Evolutionary conservation across 805 yeast genomes (phyloP).

Genomic region (Ogataea paraovalis): DNA sequence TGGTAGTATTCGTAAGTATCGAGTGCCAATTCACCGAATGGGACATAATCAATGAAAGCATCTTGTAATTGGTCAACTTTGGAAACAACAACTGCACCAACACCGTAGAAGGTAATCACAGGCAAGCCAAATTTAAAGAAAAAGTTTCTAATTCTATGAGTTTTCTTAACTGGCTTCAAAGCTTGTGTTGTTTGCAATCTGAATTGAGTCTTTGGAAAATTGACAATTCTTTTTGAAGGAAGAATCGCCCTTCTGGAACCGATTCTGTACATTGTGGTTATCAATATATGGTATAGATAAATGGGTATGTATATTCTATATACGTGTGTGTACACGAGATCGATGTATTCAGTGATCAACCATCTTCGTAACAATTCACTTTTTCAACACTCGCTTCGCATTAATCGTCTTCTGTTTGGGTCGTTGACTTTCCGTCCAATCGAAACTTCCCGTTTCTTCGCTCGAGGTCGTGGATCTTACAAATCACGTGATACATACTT

Average conservation of each 20-base stretch:
- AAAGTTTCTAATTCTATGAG: slow-evolving; percentile 25
- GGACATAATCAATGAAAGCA: slow-evolving; percentile 57
- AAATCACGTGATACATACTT: background rate
- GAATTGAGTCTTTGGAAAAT: slow-evolving; percentile 9
- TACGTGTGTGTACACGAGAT: background rate
- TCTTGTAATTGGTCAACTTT: slow-evolving; percentile 59
- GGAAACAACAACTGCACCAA: slow-evolving; percentile 56
- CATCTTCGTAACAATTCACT: no score
- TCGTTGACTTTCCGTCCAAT: slow-evolving; percentile 3
- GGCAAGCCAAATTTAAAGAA: slow-evolving; percentile 24
- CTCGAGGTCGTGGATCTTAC: background rate
- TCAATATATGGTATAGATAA: no score
- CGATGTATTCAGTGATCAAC: no score
- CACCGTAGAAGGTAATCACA: slow-evolving; percentile 42
- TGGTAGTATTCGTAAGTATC: slow-evolving; percentile 42
- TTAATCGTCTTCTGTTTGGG: background rate
- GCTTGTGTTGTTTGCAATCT: slow-evolving; percentile 23
- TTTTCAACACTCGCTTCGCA: background rate
- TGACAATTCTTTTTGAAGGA: slow-evolving; percentile 11
- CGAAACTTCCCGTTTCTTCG: background rate
- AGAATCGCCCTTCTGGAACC: slow-evolving; percentile 8
- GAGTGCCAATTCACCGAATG: slow-evolving; percentile 55
- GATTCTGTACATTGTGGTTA: slow-evolving; percentile 14
- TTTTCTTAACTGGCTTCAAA: slow-evolving; percentile 14
- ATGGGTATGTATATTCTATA: background rate